Evolutionary conservation across 495 filamentous ascomycete species (phyloP).

Genomic region (Xylaria bambusicola): DNA sequence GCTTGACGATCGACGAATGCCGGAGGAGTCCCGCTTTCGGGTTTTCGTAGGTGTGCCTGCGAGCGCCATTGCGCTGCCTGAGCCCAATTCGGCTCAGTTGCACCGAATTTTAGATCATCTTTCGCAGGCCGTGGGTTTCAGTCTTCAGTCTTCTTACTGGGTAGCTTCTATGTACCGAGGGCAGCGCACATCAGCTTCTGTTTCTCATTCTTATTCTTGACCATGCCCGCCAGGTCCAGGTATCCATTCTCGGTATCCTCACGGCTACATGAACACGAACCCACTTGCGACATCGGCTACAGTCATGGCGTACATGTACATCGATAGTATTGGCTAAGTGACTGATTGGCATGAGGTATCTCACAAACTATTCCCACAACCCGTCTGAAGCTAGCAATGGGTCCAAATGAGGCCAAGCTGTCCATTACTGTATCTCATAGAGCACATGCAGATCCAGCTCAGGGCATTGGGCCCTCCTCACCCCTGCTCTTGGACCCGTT

Average conservation of each 20-base stretch:
- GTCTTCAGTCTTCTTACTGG: no score
- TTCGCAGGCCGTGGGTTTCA: no score
- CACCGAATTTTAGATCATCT: no score
- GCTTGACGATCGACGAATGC: no score
- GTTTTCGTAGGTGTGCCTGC: no score
- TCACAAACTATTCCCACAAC: background rate
- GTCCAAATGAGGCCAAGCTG: slow-evolving; percentile 6
- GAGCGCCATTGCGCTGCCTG: no score
- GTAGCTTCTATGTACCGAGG: no score
- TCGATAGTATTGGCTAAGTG: slow-evolving; percentile 1
- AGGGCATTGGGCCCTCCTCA: background rate
- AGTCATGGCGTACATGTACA: background rate
- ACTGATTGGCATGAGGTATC: background rate
- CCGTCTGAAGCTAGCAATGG: background rate
- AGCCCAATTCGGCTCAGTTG: no score
- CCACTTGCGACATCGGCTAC: slow-evolving; percentile 1
- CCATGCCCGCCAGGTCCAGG: no score
- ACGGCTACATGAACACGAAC: background rate
- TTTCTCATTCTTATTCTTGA: no score
- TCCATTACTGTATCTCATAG: slow-evolving; percentile 8
- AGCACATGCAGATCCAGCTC: background rate
- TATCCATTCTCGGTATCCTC: no score
- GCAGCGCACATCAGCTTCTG: no score
- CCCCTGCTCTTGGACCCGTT: background rate
- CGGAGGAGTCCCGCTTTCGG: background rate